Base-by-base conservation (phyloP, 768 basidiomycete species). In the Gloeophyllum trabeum region DNA sequence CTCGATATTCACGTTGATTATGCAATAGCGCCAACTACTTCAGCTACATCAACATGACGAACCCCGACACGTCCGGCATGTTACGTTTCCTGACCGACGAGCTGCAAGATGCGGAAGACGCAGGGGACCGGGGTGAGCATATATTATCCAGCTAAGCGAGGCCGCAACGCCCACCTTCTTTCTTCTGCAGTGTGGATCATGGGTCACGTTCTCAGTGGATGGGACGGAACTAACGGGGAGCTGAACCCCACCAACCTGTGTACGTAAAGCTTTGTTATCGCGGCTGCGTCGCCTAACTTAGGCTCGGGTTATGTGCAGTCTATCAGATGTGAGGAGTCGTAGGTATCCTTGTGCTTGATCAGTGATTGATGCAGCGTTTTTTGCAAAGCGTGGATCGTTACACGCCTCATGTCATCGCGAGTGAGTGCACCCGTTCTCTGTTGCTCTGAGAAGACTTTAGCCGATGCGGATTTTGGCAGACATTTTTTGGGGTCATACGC, bases 401-500 rank as follows among this genome's bases (percentile, higher is more conserved):
- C 57, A 77, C 81, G 5, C 81, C 81, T 24, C 82, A 85, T 50
- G 81, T 84, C 43, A 80, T 85, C 46, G 78, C 81, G 35, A 79
- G 79, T 81, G 42, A 35, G 79, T 67, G 16, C 34, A 13, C 39
- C 38, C 22, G 3, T 40, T 42, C 25, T 39, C 39, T 36, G 39
- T 35, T 47, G 38, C 25, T 37, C n/a, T 32, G 10, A 16, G 28
- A 32, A 32, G n/a, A 32, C 19, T 24, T 13, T 43, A 39, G 23
- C 48, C 43, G 40, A 41, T 40, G n/a, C n/a, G 20, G 30, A 40
- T 34, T 21, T 48, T 53, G 10, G 28, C 28, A 78, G 81, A 73
- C 48, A 74, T 85, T n/a, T 84, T 86, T 64, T 87, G 67, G 53
- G 84, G 84, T 5, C 85, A 87, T 51, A 75, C 77, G 0, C 82